Conservation (phyloP, 176 grass and related monocot species). For the Phoenix dactylifera region DNA sequence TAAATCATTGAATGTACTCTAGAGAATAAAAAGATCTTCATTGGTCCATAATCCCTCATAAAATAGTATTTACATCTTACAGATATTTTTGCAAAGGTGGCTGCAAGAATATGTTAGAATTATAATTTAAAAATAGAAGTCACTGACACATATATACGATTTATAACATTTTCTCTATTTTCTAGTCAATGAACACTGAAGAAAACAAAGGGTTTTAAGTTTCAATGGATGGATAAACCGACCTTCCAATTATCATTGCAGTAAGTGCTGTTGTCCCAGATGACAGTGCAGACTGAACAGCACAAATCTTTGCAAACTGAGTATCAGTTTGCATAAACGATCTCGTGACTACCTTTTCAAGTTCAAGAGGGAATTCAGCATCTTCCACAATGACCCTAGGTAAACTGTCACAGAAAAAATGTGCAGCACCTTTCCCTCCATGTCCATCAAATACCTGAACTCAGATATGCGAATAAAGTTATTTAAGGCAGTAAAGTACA, state of each 20-base stretch:
- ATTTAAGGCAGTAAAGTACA: too few relatives aligned
- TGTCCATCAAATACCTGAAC: conserved; percentile 92
- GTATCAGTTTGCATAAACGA: conserved; percentile 83
- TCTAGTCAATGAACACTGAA: background rate
- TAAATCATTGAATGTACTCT: too few relatives aligned
- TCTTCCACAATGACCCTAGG: conserved; percentile 84
- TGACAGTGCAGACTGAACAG: conserved; percentile 28
- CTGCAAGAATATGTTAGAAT: too few relatives aligned
- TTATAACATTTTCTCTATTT: background rate
- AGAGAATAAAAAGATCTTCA: too few relatives aligned
- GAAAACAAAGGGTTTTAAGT: background rate
- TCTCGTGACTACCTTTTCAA: conserved; percentile 66
- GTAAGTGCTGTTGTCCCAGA: conserved; percentile 87
- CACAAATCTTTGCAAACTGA: conserved; percentile 60
- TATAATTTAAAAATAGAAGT: too few relatives aligned
- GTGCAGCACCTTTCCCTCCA: conserved; percentile 84
- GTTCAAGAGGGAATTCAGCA: conserved; percentile 77
- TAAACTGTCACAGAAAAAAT: conserved; percentile 90
- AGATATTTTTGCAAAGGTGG: too few relatives aligned
- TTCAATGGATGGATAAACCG: too few relatives aligned
- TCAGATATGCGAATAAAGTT: background rate
- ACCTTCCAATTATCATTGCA: conserved; percentile 97
- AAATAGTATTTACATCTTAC: too few relatives aligned
- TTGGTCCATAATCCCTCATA: too few relatives aligned
- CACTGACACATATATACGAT: too few relatives aligned